Conservation (phyloP, 2,329 filamentous ascomycete genomes). For the Colletotrichum tofieldiae region DNA sequence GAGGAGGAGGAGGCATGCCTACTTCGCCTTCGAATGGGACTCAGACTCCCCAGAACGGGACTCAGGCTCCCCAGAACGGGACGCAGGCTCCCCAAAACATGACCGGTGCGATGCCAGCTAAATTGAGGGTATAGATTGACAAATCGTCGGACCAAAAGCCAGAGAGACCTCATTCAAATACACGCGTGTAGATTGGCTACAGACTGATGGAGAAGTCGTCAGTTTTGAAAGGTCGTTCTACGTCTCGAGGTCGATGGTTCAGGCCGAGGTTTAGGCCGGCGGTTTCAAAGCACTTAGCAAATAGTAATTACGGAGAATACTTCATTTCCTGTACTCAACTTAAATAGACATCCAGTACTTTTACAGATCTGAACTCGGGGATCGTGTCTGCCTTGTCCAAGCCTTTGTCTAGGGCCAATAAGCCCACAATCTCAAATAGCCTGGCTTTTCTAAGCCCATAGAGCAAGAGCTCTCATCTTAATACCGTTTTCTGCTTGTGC, state of each 20-base stretch:
- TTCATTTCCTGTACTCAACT: neutral
- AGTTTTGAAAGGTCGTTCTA: neutral
- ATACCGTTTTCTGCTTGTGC: neutral
- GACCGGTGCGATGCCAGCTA: neutral
- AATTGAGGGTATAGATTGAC: neutral
- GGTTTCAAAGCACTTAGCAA: neutral
- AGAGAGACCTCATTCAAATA: neutral
- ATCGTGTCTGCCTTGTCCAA: neutral
- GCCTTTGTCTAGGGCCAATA: neutral
- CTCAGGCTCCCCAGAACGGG: neutral
- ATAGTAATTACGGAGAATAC: neutral
- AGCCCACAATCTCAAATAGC: neutral
- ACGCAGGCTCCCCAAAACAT: neutral
- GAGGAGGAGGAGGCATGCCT: neutral
- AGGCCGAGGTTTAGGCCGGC: neutral
- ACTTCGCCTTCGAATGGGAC: constrained; percentile 1
- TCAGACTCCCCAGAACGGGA: neutral
- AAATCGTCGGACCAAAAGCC: neutral
- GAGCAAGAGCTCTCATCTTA: neutral
- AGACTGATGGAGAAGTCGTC: neutral
- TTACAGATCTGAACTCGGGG: neutral
- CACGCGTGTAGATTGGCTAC: neutral
- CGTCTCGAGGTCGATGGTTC: neutral
- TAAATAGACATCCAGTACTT: neutral
- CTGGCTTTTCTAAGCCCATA: neutral